Conservation (phyloP, 768 basidiomycete genomes). For the Tricholoma furcatifolium region DNA sequence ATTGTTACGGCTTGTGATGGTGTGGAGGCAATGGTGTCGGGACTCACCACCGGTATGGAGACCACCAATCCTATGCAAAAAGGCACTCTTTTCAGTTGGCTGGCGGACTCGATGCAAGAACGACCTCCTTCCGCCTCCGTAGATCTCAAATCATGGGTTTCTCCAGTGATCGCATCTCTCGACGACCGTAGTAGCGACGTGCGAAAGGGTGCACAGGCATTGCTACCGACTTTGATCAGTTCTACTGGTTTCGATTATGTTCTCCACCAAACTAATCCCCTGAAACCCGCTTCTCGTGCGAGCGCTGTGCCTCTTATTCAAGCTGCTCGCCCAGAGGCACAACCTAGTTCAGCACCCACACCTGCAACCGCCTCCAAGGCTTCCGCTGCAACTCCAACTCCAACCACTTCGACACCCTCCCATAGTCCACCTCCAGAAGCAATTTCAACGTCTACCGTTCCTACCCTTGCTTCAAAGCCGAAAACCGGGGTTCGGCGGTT, state of each 20-base stretch:
- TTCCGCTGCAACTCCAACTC: constrained; percentile 20
- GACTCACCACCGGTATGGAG: constrained; percentile 80
- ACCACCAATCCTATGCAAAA: constrained; percentile 86
- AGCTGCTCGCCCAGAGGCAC: constrained; percentile 60
- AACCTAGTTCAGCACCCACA: constrained; percentile 6
- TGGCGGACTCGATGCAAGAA: constrained; percentile 75
- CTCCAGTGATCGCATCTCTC: constrained; percentile 68
- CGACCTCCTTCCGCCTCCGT: constrained; percentile 50
- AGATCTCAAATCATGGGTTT: constrained; percentile 71
- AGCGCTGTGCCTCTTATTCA: constrained; percentile 88
- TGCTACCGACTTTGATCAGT: constrained; percentile 74
- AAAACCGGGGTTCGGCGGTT: constrained; percentile 74
- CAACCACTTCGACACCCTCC: constrained; percentile 27
- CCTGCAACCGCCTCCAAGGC: background rate
- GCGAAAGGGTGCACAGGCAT: constrained; percentile 83
- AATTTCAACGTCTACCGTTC: constrained; percentile 33
- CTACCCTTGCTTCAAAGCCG: constrained; percentile 37
- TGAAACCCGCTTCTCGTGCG: constrained; percentile 89
- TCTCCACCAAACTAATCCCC: constrained; percentile 77
- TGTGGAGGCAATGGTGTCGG: constrained; percentile 77
- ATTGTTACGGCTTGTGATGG: constrained; percentile 85
- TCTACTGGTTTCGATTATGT: constrained; percentile 82
- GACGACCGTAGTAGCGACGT: constrained; percentile 93
- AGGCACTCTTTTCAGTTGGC: constrained; percentile 75
- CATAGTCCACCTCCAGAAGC: constrained; percentile 45